phyloP scores from a whole-genome alignment of 495 filamentous ascomycete species.

The Daldinia decipiens region DNA sequence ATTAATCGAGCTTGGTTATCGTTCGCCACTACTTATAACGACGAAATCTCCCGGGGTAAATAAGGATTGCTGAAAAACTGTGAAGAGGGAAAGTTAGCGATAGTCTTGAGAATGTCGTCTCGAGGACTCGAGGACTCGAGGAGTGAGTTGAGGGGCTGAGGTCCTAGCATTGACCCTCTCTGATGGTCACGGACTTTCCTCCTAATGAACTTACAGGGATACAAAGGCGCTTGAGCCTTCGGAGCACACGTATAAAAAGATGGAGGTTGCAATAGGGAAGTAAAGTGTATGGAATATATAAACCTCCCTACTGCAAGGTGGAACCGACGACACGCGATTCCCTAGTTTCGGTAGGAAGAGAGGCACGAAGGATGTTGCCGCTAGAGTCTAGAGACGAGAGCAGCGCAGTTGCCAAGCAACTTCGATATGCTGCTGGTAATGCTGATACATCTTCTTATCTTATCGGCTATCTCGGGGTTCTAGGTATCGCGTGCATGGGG shows the following conservation, averaged over 20 bases:
- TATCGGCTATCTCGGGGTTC: slow-evolving; percentile 33
- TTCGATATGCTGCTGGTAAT: slow-evolving; percentile 4
- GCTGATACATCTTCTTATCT: slow-evolving; percentile 30
- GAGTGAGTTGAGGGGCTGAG: slow-evolving; percentile 20
- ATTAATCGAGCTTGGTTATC: background rate
- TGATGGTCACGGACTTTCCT: slow-evolving; percentile 3
- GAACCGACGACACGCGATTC: slow-evolving; percentile 34
- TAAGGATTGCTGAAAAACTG: slow-evolving; percentile 12
- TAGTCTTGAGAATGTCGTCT: background rate
- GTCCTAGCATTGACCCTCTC: slow-evolving; percentile 2
- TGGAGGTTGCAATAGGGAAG: background rate
- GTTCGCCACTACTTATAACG: background rate
- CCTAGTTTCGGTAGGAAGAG: slow-evolving; percentile 23
- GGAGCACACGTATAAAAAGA: slow-evolving; percentile 5
- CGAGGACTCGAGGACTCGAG: background rate
- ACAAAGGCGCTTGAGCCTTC: background rate
- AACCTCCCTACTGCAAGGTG: background rate
- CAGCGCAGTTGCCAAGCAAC: slow-evolving; percentile 31
- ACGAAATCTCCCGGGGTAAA: background rate
- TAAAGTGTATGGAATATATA: slow-evolving; percentile 2
- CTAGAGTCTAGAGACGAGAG: slow-evolving; percentile 1
- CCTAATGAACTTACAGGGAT: slow-evolving; percentile 9
- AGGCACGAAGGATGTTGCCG: slow-evolving; percentile 20
- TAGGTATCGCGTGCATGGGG: slow-evolving; percentile 14
- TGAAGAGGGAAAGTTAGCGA: slow-evolving; percentile 21